These are phyloP conservation scores for Scytalidium lignicola DNA, from an alignment of 2,329 filamentous ascomycete species.

Conservation along the genomic window DNA sequence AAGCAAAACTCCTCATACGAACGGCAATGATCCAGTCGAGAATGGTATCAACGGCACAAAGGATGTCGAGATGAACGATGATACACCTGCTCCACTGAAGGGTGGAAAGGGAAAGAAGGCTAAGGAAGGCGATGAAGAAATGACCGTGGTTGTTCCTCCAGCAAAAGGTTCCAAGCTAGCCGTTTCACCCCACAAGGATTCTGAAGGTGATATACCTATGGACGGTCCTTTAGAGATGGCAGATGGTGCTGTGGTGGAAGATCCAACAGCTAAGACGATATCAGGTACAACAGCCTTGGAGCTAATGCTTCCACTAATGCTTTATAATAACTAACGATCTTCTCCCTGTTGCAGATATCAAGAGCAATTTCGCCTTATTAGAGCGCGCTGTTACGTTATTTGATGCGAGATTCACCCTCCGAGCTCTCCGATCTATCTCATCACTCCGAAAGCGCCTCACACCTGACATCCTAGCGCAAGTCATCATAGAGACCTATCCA, in stretches of 20 bases:
- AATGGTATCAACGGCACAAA: slow-evolving; percentile 62
- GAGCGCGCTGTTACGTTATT: slow-evolving; percentile 90
- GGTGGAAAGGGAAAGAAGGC: slow-evolving; percentile 58
- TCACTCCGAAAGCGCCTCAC: slow-evolving; percentile 89
- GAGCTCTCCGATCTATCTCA: slow-evolving; percentile 91
- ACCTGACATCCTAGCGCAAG: slow-evolving; percentile 73
- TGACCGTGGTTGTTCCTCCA: slow-evolving; percentile 75
- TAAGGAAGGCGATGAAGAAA: slow-evolving; percentile 70
- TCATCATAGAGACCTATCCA: slow-evolving; percentile 76
- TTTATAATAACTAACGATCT: slow-evolving; percentile 11
- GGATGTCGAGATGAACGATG: slow-evolving; percentile 68
- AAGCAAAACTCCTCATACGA: slow-evolving; percentile 62
- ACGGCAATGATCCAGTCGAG: slow-evolving; percentile 64
- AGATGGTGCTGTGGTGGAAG: slow-evolving; percentile 47
- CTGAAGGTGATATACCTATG: slow-evolving; percentile 69
- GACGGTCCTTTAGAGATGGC: slow-evolving; percentile 39
- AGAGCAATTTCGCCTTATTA: slow-evolving; percentile 85
- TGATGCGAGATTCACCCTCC: slow-evolving; percentile 89
- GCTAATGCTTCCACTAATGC: background rate
- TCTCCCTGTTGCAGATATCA: slow-evolving; percentile 65
- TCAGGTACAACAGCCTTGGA: slow-evolving; percentile 43
- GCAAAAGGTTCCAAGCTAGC: slow-evolving; percentile 60
- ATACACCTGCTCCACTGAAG: slow-evolving; percentile 53
- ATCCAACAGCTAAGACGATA: slow-evolving; percentile 55
- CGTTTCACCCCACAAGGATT: slow-evolving; percentile 50